A percentile compares a stretch with the other conserved stretches of the same genome.
These are phyloP conservation scores for Chaetomium sp. DNA, from an alignment of 2,329 filamentous ascomycete species.

Conservation along the genomic window DNA sequence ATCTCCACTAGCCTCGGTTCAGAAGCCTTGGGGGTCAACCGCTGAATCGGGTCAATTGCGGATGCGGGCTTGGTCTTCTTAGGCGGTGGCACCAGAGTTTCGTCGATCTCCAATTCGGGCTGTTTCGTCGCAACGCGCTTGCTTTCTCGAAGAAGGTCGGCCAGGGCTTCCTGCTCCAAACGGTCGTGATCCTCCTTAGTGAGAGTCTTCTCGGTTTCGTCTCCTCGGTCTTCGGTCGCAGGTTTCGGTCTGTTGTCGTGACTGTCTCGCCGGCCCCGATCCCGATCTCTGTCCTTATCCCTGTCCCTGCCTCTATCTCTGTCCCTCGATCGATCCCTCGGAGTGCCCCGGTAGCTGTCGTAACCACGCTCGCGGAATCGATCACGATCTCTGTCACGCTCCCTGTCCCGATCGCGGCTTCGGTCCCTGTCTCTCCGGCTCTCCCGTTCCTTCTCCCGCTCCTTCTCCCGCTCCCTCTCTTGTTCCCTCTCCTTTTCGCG, in stretches of 20 bases:
- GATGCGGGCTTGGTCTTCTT: constrained; percentile 55
- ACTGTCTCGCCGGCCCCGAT: constrained; percentile 42
- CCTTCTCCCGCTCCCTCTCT: constrained; percentile 43
- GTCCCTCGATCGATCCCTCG: constrained; percentile 23
- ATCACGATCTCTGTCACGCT: constrained; percentile 30
- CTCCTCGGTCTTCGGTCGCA: constrained; percentile 43
- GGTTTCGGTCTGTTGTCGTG: constrained; percentile 40
- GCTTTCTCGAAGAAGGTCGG: constrained; percentile 62
- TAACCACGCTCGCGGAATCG: constrained; percentile 26
- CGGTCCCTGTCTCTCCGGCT: constrained; percentile 42
- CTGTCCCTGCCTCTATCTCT: constrained; percentile 36
- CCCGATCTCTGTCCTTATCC: constrained; percentile 41
- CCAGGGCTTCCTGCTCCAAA: constrained; percentile 60
- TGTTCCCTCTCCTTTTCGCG: constrained; percentile 37
- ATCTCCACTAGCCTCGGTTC: constrained; percentile 42
- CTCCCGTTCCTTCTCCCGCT: constrained; percentile 40
- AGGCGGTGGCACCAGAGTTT: constrained; percentile 58
- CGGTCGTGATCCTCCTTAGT: constrained; percentile 61
- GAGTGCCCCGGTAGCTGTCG: constrained; percentile 28
- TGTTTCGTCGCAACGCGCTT: constrained; percentile 52
- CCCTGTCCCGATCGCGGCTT: constrained; percentile 40
- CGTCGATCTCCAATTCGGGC: constrained; percentile 59
- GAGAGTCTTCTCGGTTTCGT: constrained; percentile 55
- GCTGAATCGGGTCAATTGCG: constrained; percentile 59
- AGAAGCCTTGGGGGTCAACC: constrained; percentile 48